Conservation (phyloP, 257 asterid species). For the Rhazya stricta region DNA sequence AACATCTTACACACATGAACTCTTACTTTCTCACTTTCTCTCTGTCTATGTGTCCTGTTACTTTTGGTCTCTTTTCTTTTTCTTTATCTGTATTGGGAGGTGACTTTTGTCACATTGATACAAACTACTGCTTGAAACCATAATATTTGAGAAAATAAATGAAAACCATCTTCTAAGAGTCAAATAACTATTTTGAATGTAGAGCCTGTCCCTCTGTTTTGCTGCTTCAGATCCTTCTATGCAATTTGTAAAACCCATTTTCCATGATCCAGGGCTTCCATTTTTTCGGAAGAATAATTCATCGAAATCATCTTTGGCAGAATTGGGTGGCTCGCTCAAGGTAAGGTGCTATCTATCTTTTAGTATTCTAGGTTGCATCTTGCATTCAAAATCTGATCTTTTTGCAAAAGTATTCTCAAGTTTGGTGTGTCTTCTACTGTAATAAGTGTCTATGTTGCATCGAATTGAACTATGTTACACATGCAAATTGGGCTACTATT, state of each 20-base stretch:
- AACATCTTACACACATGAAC: neutral
- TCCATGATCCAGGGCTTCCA: constrained; percentile 50
- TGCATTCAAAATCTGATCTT: neutral
- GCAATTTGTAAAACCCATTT: constrained; percentile 8
- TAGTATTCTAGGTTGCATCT: neutral
- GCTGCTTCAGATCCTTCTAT: neutral
- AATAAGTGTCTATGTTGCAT: neutral
- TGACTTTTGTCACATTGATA: neutral
- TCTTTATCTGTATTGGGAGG: neutral
- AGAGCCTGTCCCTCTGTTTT: neutral
- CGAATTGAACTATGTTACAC: neutral
- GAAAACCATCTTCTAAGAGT: neutral
- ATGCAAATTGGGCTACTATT: neutral
- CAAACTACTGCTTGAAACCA: neutral
- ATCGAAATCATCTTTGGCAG: constrained; percentile 48
- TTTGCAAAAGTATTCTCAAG: neutral
- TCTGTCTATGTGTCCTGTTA: neutral
- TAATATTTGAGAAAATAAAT: neutral
- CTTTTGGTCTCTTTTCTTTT: neutral
- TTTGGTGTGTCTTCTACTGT: neutral
- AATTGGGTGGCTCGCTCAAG: constrained; percentile 63
- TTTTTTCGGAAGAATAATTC: constrained; percentile 40
- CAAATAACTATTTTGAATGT: neutral
- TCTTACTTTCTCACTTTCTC: neutral
- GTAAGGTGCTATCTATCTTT: constrained; percentile 32